Conservation (phyloP, 148 eudicot species). For the Suaeda aralocaspica region DNA sequence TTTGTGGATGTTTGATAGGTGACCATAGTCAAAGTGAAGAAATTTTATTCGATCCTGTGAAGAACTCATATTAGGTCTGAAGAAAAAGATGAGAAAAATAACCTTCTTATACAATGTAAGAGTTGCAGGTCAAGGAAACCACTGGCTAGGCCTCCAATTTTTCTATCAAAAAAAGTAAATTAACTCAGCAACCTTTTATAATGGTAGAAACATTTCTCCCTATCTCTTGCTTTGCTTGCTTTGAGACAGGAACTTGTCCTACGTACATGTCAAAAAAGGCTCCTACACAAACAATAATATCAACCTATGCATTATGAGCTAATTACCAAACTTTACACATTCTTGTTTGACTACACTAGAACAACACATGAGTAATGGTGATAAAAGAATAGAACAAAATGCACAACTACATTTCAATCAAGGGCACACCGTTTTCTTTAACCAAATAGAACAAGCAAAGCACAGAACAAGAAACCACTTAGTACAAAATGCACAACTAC, state of each 20-base stretch:
- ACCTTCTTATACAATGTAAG: no score
- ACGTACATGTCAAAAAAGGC: conserved; percentile 98
- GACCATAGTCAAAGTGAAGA: no score
- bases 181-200: conserved; percentile 48
- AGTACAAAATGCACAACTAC: conserved; percentile 63
- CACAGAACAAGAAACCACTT: conserved; percentile 32
- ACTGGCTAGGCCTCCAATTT: neutral
- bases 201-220: conserved; percentile 71
- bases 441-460: conserved; percentile 1
- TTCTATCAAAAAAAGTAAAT: neutral
- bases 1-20: no score
- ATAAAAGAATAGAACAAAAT: no score
- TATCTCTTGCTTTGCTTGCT: conserved; percentile 78
- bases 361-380: no score
- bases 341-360: no score
- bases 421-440: no score
- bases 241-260: conserved; percentile 75
- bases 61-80: no score
- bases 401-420: no score
- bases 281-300: conserved; percentile 47
- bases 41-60: no score
- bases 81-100: no score
- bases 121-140: conserved; percentile 19
- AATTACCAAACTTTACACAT: no score
- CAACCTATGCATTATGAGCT: neutral